phyloP scores from a whole-genome alignment of 2,329 filamentous ascomycete genomes.

The Eutypa lata region DNA sequence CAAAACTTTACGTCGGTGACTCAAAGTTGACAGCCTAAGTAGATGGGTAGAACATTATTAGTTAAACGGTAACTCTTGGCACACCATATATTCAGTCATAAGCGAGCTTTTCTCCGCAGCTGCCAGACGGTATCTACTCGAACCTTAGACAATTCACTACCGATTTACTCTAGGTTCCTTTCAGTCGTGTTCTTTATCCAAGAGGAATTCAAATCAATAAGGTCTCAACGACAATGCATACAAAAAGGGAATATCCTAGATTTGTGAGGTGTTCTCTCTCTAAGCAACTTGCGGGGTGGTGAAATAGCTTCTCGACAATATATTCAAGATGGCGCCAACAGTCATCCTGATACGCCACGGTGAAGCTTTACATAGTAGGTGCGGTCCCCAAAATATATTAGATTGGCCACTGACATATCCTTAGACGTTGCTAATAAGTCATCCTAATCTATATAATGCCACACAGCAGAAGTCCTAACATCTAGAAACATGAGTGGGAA shows the following conservation, averaged over 20 bases:
- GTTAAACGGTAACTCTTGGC: too few relatives aligned
- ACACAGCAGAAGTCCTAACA: slow-evolving; percentile 15
- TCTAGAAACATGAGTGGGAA: slow-evolving; percentile 25
- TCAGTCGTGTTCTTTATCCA: too few relatives aligned
- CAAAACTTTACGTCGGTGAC: too few relatives aligned
- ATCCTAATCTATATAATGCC: slow-evolving; percentile 2
- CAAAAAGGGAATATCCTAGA: background rate
- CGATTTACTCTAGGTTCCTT: too few relatives aligned
- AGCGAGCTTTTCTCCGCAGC: too few relatives aligned
- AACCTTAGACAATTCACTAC: too few relatives aligned
- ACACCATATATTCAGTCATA: too few relatives aligned
- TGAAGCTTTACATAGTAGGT: slow-evolving; percentile 38
- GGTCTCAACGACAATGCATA: slow-evolving; percentile 1
- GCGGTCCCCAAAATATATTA: background rate
- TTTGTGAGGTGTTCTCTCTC: background rate
- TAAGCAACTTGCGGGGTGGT: background rate
- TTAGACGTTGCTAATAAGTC: slow-evolving; percentile 29
- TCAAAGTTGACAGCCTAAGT: too few relatives aligned
- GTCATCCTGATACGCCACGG: slow-evolving; percentile 40
- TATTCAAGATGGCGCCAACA: slow-evolving; percentile 32
- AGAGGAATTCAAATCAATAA: background rate
- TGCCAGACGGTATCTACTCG: too few relatives aligned
- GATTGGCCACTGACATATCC: slow-evolving; percentile 6
- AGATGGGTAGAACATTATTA: too few relatives aligned
- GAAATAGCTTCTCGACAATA: too few relatives aligned